Base-by-base conservation (phyloP, 306 rosid genomes). In the Geum urbanum region DNA sequence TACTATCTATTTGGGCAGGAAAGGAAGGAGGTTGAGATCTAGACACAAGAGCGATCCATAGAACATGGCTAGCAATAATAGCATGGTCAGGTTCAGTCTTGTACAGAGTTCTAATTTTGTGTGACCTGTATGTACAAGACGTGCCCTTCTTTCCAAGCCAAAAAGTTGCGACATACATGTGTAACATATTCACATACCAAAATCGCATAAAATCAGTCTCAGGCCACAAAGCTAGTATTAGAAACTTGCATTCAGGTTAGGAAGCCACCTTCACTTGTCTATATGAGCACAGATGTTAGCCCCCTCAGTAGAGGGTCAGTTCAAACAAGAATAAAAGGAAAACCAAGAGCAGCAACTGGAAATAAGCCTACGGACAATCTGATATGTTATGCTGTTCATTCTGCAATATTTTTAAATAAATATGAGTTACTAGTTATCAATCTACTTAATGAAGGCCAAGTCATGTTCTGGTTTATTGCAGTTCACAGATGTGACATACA, bases 401-500 rank as follows among this genome's bases (percentile, higher is more conserved):
- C 63, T 65, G 68, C 67, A 24, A 52, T 35, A 48, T 15, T 14
- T 65, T 11, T 0, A 5, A 20, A 51, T 8, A 40, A 20, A 49
- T 63, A 13, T 9, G 22, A 22, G 57, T 55, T 47, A 54, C 0
- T 75, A 56, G 51, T 18, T 66, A 68, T 48, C 65, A 56, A 60
- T 56, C 73, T 76, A 40, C 18, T 39, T 2, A 41, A 9, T 19
- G 35, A 75, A n/a, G 64, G 52, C 56, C 53, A 44, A 70, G 7
- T 22, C n/a, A 50, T 67, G 4, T 12, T 50, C 35, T 69, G 14
- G 43, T 39, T 70, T 32, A 37, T 40, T 20, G 72, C 91, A 95
- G 99, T 95, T 95, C 85, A 84, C 67, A 5, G 97, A 95, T 73
- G 95, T 95, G 77, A 66, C 84, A 54, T 87, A 91, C 89, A 95